Conservation (phyloP, 192 early-diverging fungal genomes). For the Coemansia sp. region DNA sequence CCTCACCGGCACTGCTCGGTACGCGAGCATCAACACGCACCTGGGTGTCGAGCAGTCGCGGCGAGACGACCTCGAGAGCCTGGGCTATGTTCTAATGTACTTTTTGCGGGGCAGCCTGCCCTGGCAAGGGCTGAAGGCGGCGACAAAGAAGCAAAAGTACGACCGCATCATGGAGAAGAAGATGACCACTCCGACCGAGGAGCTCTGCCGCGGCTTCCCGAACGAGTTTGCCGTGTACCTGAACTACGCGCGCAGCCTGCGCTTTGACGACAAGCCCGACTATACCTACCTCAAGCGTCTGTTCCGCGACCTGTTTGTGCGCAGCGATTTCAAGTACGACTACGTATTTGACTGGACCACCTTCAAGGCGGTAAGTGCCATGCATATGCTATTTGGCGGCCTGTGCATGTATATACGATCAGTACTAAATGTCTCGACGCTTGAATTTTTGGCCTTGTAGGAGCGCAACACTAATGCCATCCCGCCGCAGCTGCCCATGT, state of each 20-base stretch:
- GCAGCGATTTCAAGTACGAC: slow-evolving; percentile 79
- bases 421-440: not conserved
- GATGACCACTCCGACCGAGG: slow-evolving; percentile 78
- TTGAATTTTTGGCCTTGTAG: slow-evolving; percentile 11
- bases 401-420: not conserved
- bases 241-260: slow-evolving; percentile 78
- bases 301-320: slow-evolving; percentile 79
- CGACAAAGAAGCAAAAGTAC: slow-evolving; percentile 90
- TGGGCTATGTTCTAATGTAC: slow-evolving; percentile 90
- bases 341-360: slow-evolving; percentile 90
- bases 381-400: not conserved
- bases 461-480: slow-evolving; percentile 25
- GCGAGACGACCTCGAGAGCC: slow-evolving; percentile 85
- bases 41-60: slow-evolving; percentile 82
- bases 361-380: slow-evolving; percentile 41
- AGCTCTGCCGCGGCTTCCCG: slow-evolving; percentile 77
- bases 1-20: slow-evolving; percentile 87
- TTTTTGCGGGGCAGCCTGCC: slow-evolving; percentile 84
- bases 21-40: slow-evolving; percentile 88
- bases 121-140: slow-evolving; percentile 90
- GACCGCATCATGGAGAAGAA: slow-evolving; percentile 94
- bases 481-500: slow-evolving; percentile 28
- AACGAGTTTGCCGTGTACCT: slow-evolving; percentile 84
- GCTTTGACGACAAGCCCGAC: slow-evolving; percentile 91
- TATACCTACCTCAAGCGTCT: slow-evolving; percentile 84